Conservation (phyloP, 768 basidiomycete species). For the Auricularia auricula-judae region DNA sequence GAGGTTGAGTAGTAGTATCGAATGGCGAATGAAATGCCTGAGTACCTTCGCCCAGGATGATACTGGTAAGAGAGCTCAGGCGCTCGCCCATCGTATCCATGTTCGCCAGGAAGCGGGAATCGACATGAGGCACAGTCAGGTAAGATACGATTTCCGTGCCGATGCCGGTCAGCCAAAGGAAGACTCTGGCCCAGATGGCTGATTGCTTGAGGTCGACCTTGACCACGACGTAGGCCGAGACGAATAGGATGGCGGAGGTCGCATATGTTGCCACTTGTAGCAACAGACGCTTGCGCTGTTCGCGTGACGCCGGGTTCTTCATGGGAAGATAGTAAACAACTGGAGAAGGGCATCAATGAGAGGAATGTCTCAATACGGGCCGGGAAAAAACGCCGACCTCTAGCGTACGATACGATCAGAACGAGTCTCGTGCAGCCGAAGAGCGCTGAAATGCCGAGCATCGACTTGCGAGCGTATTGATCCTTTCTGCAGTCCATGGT, state of each 20-base stretch:
- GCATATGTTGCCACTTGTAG: not conserved
- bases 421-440: not conserved
- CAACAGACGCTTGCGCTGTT: not conserved
- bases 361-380: not conserved
- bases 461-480: not conserved
- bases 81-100: slow-evolving; percentile 1
- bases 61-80: not conserved
- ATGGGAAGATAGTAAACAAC: not conserved
- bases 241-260: not conserved
- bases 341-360: not conserved
- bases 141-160: not conserved
- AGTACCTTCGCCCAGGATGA: not conserved
- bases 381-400: not conserved
- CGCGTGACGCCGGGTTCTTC: not conserved
- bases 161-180: not conserved
- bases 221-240: not conserved
- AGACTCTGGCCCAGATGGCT: not conserved
- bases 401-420: not conserved
- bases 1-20: not conserved
- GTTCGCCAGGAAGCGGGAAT: not conserved
- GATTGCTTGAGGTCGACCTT: not conserved
- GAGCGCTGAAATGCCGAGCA: not conserved
- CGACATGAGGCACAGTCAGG: not conserved
- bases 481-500: not conserved
- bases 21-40: not conserved